Conservation (phyloP, 2,329 filamentous ascomycete species). For the Aspergillus cejpii region DNA sequence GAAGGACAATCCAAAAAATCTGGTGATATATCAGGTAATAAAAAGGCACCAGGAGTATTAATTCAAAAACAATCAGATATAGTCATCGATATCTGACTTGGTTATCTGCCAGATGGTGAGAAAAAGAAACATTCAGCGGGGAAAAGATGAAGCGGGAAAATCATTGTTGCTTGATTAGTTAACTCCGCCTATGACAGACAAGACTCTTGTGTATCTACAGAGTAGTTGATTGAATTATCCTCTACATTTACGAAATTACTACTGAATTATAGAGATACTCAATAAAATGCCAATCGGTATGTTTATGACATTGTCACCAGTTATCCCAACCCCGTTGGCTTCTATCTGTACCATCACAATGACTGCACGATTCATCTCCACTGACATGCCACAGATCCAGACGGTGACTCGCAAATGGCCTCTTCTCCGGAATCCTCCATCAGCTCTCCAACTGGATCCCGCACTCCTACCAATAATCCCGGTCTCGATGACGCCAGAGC, state of each 20-base stretch:
- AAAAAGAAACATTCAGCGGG: not conserved
- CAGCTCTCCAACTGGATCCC: slow-evolving; percentile 33
- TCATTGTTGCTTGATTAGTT: slow-evolving; percentile 1
- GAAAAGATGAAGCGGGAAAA: not conserved
- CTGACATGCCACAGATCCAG: slow-evolving; percentile 37
- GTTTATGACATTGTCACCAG: slow-evolving; percentile 1
- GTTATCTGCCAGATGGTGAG: not conserved
- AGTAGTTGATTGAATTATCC: too few relatives aligned
- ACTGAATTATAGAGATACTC: too few relatives aligned
- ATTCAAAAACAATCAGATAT: not conserved
- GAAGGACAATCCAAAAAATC: not conserved
- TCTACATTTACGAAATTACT: too few relatives aligned
- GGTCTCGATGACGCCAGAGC: slow-evolving; percentile 22
- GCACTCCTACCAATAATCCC: slow-evolving; percentile 36
- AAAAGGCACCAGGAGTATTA: not conserved
- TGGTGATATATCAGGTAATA: not conserved
- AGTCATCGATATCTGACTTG: not conserved
- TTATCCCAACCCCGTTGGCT: not conserved
- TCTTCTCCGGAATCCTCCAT: slow-evolving; percentile 43
- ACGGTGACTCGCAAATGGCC: slow-evolving; percentile 53
- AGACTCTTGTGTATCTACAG: too few relatives aligned
- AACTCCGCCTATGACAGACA: not conserved
- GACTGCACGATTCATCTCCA: not conserved
- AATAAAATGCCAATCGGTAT: slow-evolving; percentile 21
- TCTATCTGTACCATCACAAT: too few relatives aligned